Conservation (phyloP, 352 stramenopile genomes). For the Lagenidium giganteum region DNA sequence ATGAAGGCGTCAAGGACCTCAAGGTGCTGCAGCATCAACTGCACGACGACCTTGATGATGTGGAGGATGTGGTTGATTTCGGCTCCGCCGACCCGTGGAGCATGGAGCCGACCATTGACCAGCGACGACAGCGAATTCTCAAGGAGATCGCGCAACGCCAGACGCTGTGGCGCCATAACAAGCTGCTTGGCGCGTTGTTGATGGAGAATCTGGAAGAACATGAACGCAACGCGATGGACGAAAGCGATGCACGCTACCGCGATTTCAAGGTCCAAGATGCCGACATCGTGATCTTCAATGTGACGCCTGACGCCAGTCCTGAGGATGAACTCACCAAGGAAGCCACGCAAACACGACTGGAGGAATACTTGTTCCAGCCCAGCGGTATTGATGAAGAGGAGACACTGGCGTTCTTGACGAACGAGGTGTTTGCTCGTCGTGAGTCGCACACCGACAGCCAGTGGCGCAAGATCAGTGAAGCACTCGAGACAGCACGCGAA, state of each 20-base stretch:
- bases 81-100: constrained; percentile 24
- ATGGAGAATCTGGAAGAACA: constrained; percentile 26
- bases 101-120: constrained; percentile 18
- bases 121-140: constrained; percentile 23
- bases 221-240: constrained; percentile 10
- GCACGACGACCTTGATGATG: constrained; percentile 24
- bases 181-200: constrained; percentile 36
- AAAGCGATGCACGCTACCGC: constrained; percentile 7
- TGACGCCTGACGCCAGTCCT: too few relatives aligned
- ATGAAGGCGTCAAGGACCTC: constrained; percentile 37
- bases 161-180: constrained; percentile 48
- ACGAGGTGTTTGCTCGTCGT: constrained; percentile 6
- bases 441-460: constrained; percentile 1
- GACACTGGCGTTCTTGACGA: constrained; percentile 4
- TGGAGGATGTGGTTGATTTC: constrained; percentile 33
- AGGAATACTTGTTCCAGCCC: constrained; percentile 17
- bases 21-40: constrained; percentile 34
- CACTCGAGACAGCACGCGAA: background rate
- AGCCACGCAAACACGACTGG: constrained; percentile 6
- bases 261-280: constrained; percentile 1
- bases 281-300: too few relatives aligned
- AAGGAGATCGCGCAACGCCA: constrained; percentile 30
- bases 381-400: background rate
- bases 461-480: background rate
- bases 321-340: background rate